These are phyloP conservation scores for Cucurbita ficifolia DNA, from an alignment of 306 rosid genomes.

Conservation along the genomic window DNA sequence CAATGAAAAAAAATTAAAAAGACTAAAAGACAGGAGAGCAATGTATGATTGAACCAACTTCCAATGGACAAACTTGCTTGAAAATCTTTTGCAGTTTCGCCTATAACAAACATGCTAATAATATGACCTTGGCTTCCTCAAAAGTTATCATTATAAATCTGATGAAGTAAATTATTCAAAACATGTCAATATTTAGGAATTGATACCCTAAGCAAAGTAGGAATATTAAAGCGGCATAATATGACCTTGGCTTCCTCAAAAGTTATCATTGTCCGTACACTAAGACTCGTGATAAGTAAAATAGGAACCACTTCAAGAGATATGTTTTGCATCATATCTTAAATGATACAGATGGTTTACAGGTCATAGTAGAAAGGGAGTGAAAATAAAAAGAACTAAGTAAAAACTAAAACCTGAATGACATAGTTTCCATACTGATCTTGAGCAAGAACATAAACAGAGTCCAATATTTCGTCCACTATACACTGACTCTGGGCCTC, in stretches of 20 bases:
- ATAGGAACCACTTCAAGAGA: no score
- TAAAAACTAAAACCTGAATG: constrained; percentile 35
- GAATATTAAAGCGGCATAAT: no score
- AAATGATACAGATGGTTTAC: no score
- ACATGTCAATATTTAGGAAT: no score
- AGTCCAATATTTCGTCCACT: constrained; percentile 47
- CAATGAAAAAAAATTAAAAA: background rate
- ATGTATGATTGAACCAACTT: background rate
- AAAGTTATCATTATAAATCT: no score
- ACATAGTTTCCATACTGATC: constrained; percentile 72
- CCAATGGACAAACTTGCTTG: background rate
- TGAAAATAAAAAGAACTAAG: background rate
- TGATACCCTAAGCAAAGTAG: no score
- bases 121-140: no score
- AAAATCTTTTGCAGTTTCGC: background rate
- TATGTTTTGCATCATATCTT: no score
- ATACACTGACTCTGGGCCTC: constrained; percentile 29
- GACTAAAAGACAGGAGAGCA: background rate
- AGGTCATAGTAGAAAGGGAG: background rate
- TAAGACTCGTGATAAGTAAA: no score
- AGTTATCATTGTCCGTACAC: no score
- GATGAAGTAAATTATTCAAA: no score
- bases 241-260: no score
- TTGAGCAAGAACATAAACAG: constrained; percentile 39
- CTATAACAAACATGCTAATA: background rate